Conservation (phyloP, 2,329 filamentous ascomycete genomes). For the Colletotrichum aenigma region DNA sequence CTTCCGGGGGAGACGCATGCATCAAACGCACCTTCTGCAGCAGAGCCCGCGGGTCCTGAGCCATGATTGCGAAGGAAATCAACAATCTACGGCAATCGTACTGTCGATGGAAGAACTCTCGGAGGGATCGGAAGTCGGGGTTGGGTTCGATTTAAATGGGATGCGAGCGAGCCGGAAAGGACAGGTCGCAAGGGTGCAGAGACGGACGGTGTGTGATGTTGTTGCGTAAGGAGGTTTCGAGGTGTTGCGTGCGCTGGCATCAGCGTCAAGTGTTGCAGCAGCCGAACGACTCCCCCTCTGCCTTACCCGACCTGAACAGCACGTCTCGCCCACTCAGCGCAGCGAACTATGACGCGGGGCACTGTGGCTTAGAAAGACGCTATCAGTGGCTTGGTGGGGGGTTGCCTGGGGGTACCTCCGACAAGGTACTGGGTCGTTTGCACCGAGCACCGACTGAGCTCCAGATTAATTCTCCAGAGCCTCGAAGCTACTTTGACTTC, state of each 20-base stretch:
- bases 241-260: conserved; percentile 3
- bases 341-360: conserved; percentile 13
- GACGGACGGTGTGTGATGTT: not conserved
- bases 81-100: not conserved
- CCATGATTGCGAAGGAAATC: conserved; percentile 52
- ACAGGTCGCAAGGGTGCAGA: not conserved
- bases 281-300: not conserved
- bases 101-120: not conserved
- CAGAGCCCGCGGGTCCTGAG: conserved; percentile 78
- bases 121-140: not conserved
- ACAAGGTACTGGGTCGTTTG: not conserved
- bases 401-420: not conserved
- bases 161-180: not conserved
- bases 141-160: not conserved
- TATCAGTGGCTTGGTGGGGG: not conserved
- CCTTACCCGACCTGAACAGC: not conserved
- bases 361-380: conserved; percentile 9
- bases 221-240: not conserved
- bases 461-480: not conserved
- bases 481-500: not conserved
- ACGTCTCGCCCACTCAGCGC: not conserved
- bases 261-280: conserved; percentile 3
- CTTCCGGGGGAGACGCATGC: not conserved
- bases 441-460: not conserved
- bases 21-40: conserved; percentile 70